Percentiles rank a stretch among this genome's conserved stretches.
These are phyloP conservation scores for Endocarpon pusillum DNA, from an alignment of 495 filamentous ascomycete genomes.

Conservation along the genomic window DNA sequence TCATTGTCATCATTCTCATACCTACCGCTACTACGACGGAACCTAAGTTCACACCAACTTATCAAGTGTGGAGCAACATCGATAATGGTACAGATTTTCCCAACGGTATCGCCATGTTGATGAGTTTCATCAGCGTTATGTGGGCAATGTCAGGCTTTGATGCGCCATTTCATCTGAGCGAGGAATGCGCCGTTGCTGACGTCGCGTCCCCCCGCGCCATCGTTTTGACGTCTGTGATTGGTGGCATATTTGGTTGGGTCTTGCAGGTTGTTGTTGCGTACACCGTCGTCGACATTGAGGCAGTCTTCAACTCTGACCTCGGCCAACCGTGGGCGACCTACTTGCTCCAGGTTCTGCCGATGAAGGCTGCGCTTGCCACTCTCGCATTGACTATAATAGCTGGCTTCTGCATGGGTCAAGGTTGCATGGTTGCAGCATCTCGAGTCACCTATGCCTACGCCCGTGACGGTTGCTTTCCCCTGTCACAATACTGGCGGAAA, in stretches of 20 bases:
- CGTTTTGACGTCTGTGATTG: constrained; percentile 48
- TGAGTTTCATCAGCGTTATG: constrained; percentile 55
- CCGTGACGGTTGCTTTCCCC: constrained; percentile 58
- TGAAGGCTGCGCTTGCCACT: constrained; percentile 46
- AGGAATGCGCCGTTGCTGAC: constrained; percentile 65
- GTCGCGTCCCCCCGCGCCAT: constrained; percentile 64
- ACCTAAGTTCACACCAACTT: constrained; percentile 45
- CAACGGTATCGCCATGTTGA: constrained; percentile 51
- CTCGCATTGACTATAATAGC: constrained; percentile 56
- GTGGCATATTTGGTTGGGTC: constrained; percentile 57
- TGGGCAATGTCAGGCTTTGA: constrained; percentile 59
- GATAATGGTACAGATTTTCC: constrained; percentile 55
- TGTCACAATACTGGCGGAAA: constrained; percentile 45
- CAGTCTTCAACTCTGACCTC: constrained; percentile 41
- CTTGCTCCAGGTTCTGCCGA: constrained; percentile 49
- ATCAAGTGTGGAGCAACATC: constrained; percentile 53
- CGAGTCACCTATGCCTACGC: constrained; percentile 69
- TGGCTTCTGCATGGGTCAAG: constrained; percentile 69
- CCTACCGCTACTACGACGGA: constrained; percentile 37
- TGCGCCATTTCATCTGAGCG: constrained; percentile 56
- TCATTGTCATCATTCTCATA: constrained; percentile 53
- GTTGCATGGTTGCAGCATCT: constrained; percentile 66
- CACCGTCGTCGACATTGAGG: constrained; percentile 51
- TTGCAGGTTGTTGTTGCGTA: constrained; percentile 68
- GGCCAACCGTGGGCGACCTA: constrained; percentile 69